phyloP scores from a whole-genome alignment of 208 protist species.

The Trichomonas vaginalis region DNA sequence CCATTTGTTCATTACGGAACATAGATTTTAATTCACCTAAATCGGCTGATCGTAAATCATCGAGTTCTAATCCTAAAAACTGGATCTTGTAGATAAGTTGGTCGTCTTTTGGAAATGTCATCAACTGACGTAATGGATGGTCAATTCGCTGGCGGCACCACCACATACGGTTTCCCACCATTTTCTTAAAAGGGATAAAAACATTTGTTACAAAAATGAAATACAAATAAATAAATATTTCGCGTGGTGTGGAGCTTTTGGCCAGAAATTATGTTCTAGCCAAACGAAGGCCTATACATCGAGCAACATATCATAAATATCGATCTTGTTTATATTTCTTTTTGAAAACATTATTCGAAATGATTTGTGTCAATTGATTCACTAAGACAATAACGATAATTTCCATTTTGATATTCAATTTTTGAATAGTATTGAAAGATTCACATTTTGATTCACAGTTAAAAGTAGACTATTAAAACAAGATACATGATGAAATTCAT shows the following conservation, averaged over 20 bases:
- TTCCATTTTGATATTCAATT: too few species aligned
- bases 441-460: too few species aligned
- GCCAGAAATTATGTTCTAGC: slow-evolving; percentile 69
- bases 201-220: slow-evolving; percentile 43
- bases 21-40: not conserved
- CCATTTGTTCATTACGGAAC: not conserved
- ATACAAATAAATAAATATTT: slow-evolving; percentile 78
- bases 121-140: not conserved
- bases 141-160: not conserved
- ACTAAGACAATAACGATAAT: too few species aligned
- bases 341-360: not conserved
- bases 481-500: too few species aligned
- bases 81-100: not conserved
- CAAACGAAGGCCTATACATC: slow-evolving; percentile 62
- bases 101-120: not conserved
- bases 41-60: not conserved
- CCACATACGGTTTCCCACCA: not conserved
- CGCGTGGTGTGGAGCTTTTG: slow-evolving; percentile 56
- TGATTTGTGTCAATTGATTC: not conserved
- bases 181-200: not conserved
- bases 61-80: not conserved
- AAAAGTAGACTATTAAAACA: too few species aligned
- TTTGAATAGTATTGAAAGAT: too few species aligned
- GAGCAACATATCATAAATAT: not conserved
- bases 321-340: not conserved